Conservation (phyloP, 2,329 filamentous ascomycete genomes). For the Claviceps sp. region DNA sequence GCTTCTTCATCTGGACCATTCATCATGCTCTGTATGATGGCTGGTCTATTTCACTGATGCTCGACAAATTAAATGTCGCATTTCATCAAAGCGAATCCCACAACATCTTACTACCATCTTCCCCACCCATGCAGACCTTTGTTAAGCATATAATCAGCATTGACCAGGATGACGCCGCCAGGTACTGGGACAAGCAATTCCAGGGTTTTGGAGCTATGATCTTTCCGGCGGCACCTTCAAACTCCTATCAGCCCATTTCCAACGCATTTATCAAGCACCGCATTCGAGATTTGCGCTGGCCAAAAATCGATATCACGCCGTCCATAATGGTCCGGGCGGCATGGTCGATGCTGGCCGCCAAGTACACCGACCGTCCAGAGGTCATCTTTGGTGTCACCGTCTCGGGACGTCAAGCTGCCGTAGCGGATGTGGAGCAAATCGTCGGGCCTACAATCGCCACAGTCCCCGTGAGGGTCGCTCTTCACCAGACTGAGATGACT, state of each 20-base stretch:
- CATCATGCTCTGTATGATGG: constrained; percentile 41
- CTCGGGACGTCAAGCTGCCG: constrained; percentile 12
- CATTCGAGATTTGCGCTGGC: constrained; percentile 1
- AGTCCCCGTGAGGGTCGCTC: constrained; percentile 12
- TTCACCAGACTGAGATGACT: constrained; percentile 15
- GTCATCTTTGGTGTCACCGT: constrained; percentile 13
- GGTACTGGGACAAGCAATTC: constrained; percentile 1
- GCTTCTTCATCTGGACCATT: constrained; percentile 25
- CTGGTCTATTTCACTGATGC: constrained; percentile 33
- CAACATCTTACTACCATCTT: not conserved
- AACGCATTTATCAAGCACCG: constrained; percentile 1
- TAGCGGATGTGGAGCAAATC: constrained; percentile 13
- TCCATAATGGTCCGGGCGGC: constrained; percentile 12
- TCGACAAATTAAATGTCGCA: constrained; percentile 27
- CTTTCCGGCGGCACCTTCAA: constrained; percentile 4
- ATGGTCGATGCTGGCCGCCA: constrained; percentile 28
- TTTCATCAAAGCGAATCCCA: constrained; percentile 16
- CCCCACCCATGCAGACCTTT: constrained; percentile 1
- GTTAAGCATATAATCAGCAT: not conserved
- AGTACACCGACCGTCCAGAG: constrained; percentile 22
- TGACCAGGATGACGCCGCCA: not conserved
- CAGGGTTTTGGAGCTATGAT: constrained; percentile 10
- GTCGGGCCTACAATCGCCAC: constrained; percentile 16
- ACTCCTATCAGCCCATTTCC: constrained; percentile 1
- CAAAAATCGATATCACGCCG: constrained; percentile 4